Evolutionary conservation across 257 asterid genomes (phyloP).

Genomic region (Nicotiana noctiflora): DNA sequence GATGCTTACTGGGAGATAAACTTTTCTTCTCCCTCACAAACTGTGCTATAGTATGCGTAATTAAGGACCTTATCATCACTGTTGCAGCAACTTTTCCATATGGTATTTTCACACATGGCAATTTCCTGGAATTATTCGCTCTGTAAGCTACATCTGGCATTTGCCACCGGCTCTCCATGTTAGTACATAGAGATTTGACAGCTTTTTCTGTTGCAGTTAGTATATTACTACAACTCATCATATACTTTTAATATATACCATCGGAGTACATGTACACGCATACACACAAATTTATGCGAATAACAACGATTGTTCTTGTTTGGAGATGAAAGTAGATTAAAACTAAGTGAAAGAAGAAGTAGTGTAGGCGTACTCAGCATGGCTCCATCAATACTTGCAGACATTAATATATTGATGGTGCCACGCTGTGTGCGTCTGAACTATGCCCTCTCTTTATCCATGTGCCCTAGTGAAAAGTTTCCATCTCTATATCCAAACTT

Average conservation of each 20-base stretch:
- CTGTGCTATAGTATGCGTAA: neutral
- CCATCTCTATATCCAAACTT: too few relatives aligned
- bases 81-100: neutral
- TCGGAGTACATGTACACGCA: neutral
- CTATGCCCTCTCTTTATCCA: neutral
- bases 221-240: neutral
- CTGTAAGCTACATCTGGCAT: neutral
- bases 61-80: neutral
- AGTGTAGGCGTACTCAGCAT: neutral
- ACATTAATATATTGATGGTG: slow-evolving; percentile 10
- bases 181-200: neutral
- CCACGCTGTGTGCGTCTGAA: slow-evolving; percentile 29
- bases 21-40: neutral
- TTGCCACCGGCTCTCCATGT: neutral
- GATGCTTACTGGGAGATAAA: neutral
- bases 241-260: neutral
- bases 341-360: neutral
- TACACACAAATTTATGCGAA: neutral
- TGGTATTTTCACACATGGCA: slow-evolving; percentile 6
- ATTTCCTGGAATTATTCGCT: neutral
- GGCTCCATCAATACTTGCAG: slow-evolving; percentile 5
- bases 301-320: neutral
- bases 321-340: neutral
- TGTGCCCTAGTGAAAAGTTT: neutral
- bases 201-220: neutral